phyloP scores from a whole-genome alignment of 2,329 filamentous ascomycete species.

The Akanthomyces dipterigenus region DNA sequence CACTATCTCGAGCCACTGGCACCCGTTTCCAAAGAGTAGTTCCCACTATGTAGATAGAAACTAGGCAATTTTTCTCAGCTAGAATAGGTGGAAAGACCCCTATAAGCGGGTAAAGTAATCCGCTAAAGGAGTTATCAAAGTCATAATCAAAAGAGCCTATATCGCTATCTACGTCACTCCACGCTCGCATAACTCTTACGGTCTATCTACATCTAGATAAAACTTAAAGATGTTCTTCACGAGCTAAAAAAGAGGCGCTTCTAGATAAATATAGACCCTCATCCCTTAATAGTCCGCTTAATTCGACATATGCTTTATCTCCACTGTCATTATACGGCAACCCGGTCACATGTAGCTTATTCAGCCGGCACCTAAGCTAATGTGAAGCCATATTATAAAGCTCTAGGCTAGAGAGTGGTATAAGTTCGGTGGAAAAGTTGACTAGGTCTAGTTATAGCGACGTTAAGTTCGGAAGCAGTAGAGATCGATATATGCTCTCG shows the following conservation, averaged over 20 bases:
- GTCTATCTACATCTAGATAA: conserved; percentile 34
- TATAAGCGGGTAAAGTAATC: not conserved
- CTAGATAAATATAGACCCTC: conserved; percentile 45
- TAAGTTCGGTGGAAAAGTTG: conserved; percentile 42
- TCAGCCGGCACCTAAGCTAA: conserved; percentile 44
- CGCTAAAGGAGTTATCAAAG: conserved; percentile 18
- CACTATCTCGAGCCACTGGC: conserved; percentile 33
- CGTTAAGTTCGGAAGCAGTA: conserved; percentile 40
- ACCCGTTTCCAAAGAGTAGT: conserved; percentile 46
- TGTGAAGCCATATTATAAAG: conserved; percentile 47
- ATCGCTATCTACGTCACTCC: conserved; percentile 24
- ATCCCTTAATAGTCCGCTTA: conserved; percentile 45
- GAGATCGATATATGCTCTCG: conserved; percentile 31
- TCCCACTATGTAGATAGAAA: conserved; percentile 33
- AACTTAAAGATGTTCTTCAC: conserved; percentile 31
- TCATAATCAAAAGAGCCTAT: conserved; percentile 18
- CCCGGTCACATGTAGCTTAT: conserved; percentile 47
- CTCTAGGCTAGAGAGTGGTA: conserved; percentile 38
- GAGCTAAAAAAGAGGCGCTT: conserved; percentile 35
- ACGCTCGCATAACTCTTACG: conserved; percentile 39
- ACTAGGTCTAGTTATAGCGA: conserved; percentile 47
- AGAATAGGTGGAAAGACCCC: not conserved
- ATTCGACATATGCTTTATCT: conserved; percentile 37
- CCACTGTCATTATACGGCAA: conserved; percentile 43
- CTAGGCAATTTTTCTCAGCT: conserved; percentile 34